These are phyloP conservation scores for Lecanoromycetidae sp. DNA, from an alignment of 2,329 filamentous ascomycete species.

Conservation along the genomic window DNA sequence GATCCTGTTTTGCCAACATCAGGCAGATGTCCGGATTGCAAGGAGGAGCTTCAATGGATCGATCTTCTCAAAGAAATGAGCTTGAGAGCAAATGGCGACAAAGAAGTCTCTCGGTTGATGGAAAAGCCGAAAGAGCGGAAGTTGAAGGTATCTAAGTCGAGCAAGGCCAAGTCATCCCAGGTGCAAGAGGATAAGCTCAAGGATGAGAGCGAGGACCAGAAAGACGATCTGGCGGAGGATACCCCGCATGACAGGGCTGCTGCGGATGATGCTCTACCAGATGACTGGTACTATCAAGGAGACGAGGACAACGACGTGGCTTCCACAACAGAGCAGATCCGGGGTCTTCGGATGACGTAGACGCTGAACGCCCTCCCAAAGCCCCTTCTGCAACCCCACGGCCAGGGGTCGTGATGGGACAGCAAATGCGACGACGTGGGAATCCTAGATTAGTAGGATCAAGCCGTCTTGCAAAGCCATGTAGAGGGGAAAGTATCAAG, in stretches of 20 bases:
- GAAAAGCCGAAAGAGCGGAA: slow-evolving; percentile 36
- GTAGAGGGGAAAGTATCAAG: neutral
- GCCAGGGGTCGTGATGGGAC: slow-evolving; percentile 37
- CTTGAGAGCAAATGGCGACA: slow-evolving; percentile 56
- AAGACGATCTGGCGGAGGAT: neutral
- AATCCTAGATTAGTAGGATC: slow-evolving; percentile 26
- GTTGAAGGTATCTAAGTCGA: slow-evolving; percentile 24
- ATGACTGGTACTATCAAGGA: slow-evolving; percentile 26
- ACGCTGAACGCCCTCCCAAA: slow-evolving; percentile 20
- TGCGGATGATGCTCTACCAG: slow-evolving; percentile 22
- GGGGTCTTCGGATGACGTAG: slow-evolving; percentile 14
- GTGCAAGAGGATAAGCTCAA: slow-evolving; percentile 3
- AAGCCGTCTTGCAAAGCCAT: neutral
- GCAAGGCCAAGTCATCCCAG: slow-evolving; percentile 14
- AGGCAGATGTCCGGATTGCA: slow-evolving; percentile 62
- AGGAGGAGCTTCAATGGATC: slow-evolving; percentile 52
- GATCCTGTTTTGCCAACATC: slow-evolving; percentile 50
- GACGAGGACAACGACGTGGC: slow-evolving; percentile 21
- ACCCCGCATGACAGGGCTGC: slow-evolving; percentile 15
- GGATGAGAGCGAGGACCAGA: slow-evolving; percentile 14
- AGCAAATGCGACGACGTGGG: slow-evolving; percentile 43
- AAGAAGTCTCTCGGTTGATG: slow-evolving; percentile 58
- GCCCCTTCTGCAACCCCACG: slow-evolving; percentile 16
- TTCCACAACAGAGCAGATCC: slow-evolving; percentile 20
- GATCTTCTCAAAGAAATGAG: slow-evolving; percentile 74